Evolutionary conservation across 208 protist genomes (phyloP), one percentile per base, ranked within the genome.

Genomic region (Leishmania tarentolae): DNA sequence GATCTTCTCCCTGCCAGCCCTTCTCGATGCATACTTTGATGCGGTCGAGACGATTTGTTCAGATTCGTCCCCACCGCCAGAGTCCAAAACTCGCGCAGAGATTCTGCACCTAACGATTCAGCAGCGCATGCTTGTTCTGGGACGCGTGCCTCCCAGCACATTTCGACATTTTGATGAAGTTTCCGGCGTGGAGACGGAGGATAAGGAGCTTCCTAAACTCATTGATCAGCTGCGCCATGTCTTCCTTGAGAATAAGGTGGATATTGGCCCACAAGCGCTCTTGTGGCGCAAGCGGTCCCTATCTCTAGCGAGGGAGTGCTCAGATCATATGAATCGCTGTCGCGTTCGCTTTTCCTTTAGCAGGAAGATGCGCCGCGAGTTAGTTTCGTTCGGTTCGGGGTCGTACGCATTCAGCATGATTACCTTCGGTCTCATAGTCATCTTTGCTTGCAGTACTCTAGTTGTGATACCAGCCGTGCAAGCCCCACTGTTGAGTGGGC

Each of bases 201-300:
- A 96, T 56, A 75, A 83, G n/a, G 91, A 96, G 75, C 86, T 97
- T 15, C 90, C 89, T 15, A 90, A 93, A 78, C 70, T 93, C 72
- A 70, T 97, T 28, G 82, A 92, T 35, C 87, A 92, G 72, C 88
- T 97, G 56, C 76, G 82, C 37, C 82, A 88, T 56, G 75, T 97
- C 4, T 97, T 97, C 80, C 79, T 95, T 0, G 90, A 93, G 73
- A 89, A 96, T 78, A 87, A 95, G 71, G 77, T 96, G 17, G 84
- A 76, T 46, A 84, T 96, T 69, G 86, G 91, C 0, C 91, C 94
- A 35, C 80, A 93, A 74, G 90, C 94, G 35, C 80, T 97, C 21
- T 82, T 88, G 61, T 97, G 94, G 93, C 93, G 92, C 46, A 90
- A 90, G 69, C 86, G 87, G 8, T 93, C 88, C 35, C 82, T 89